Evolutionary conservation across 768 basidiomycete genomes (phyloP).

Genomic region (Mycena pura): DNA sequence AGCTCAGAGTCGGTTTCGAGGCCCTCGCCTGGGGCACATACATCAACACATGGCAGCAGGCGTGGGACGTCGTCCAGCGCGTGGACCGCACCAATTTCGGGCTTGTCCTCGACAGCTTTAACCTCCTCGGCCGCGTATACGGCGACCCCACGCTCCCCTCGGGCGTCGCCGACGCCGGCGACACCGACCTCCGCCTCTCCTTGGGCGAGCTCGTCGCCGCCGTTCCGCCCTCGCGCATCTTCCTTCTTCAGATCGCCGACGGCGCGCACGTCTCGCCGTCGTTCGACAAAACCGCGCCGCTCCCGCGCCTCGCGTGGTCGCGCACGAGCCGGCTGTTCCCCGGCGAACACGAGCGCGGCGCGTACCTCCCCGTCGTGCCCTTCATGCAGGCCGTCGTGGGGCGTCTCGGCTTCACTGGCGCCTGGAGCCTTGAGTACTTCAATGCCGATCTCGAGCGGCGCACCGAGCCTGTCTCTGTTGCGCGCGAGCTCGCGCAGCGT

Average conservation of each 20-base stretch:
- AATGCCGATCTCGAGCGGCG: too few relatives aligned
- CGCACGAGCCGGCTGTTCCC: constrained; percentile 46
- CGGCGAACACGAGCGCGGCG: constrained; percentile 31
- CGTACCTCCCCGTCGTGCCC: constrained; percentile 39
- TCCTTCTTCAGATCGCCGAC: constrained; percentile 49
- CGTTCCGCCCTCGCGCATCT: constrained; percentile 31
- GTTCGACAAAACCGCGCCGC: constrained; percentile 9
- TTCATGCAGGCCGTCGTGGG: constrained; percentile 39
- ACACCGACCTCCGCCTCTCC: background rate
- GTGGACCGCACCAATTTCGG: constrained; percentile 45
- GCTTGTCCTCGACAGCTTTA: constrained; percentile 46
- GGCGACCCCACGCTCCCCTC: background rate
- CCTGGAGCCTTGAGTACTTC: constrained; percentile 47
- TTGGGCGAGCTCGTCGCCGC: background rate
- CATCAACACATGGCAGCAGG: constrained; percentile 43
- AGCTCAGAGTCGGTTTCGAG: constrained; percentile 40
- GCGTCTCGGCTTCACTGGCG: constrained; percentile 38
- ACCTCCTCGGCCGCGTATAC: constrained; percentile 37
- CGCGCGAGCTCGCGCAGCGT: too few relatives aligned
- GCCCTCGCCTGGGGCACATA: constrained; percentile 43
- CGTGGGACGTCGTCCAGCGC: constrained; percentile 42
- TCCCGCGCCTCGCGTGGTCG: constrained; percentile 45
- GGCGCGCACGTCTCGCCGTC: constrained; percentile 32
- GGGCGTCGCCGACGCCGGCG: background rate
- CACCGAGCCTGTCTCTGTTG: too few relatives aligned